Percentiles rank a stretch among this genome's conserved stretches.
Conservation (phyloP, 2,329 filamentous ascomycete species). For the Paramyrothecium roridum region DNA sequence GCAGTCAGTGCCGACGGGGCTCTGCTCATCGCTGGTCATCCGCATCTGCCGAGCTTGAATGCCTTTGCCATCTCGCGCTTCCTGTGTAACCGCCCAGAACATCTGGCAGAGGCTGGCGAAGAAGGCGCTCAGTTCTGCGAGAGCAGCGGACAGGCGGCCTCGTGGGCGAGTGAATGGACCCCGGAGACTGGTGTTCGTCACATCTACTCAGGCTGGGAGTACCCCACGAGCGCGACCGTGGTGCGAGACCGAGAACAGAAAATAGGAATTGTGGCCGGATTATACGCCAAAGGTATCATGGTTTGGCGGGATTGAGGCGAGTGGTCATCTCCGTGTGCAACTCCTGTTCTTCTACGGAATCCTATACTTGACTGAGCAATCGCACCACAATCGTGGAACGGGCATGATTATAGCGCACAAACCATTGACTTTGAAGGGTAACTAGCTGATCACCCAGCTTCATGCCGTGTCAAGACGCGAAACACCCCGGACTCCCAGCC, state of each 20-base stretch:
- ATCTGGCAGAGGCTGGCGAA: conserved; percentile 16
- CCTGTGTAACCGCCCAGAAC: conserved; percentile 27
- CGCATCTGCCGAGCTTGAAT: conserved; percentile 26
- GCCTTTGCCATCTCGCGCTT: conserved; percentile 27
- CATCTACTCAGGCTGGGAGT: conserved; percentile 29
- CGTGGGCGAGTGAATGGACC: conserved; percentile 32
- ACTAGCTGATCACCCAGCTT: too few species aligned
- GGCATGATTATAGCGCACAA: too few species aligned
- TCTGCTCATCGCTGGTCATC: conserved; percentile 38
- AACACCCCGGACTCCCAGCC: too few species aligned
- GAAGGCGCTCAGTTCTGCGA: background rate
- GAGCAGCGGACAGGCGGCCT: conserved; percentile 7
- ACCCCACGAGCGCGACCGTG: conserved; percentile 29
- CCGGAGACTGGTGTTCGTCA: conserved; percentile 24
- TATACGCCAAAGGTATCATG: conserved; percentile 33
- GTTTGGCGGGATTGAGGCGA: conserved; percentile 19
- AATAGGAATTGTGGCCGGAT: conserved; percentile 30
- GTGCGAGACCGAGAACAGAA: conserved; percentile 21
- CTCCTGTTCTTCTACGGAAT: too few species aligned
- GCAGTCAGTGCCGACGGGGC: conserved; percentile 18
- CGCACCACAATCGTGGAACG: too few species aligned
- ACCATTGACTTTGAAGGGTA: too few species aligned
- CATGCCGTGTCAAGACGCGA: too few species aligned
- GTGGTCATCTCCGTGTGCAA: too few species aligned
- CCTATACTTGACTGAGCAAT: too few species aligned